These are phyloP conservation scores for Fusarium virguliforme DNA, from an alignment of 2,329 filamentous ascomycete genomes.

Conservation along the genomic window DNA sequence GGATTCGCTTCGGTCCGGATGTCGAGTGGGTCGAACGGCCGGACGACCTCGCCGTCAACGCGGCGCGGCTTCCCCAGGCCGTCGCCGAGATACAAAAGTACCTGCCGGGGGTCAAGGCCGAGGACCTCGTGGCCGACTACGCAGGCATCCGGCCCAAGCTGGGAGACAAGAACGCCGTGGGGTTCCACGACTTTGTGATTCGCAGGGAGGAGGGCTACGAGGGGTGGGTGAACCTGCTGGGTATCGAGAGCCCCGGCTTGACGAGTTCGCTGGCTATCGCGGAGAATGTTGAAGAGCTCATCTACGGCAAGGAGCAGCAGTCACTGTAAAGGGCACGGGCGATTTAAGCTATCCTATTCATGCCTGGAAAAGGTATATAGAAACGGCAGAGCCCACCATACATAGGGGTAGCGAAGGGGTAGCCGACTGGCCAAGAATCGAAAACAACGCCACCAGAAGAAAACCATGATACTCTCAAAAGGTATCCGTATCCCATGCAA, in stretches of 20 bases:
- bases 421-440: constrained; percentile 16
- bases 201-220: constrained; percentile 81
- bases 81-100: constrained; percentile 84
- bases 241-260: constrained; percentile 93
- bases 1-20: constrained; percentile 93
- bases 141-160: constrained; percentile 94
- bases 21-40: constrained; percentile 90
- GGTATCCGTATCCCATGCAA: constrained; percentile 46
- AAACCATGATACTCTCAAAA: constrained; percentile 31
- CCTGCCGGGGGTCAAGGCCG: constrained; percentile 79
- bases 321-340: constrained; percentile 6
- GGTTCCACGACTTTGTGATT: constrained; percentile 90
- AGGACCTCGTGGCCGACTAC: constrained; percentile 83
- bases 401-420: constrained; percentile 32
- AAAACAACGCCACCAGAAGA: constrained; percentile 34
- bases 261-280: constrained; percentile 90
- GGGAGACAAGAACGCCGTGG: constrained; percentile 71
- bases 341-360: constrained; percentile 7
- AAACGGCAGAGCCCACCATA: constrained; percentile 20
- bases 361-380: constrained; percentile 14
- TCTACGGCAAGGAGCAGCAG: constrained; percentile 59
- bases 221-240: constrained; percentile 91
- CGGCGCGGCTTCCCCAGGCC: constrained; percentile 75
- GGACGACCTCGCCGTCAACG: constrained; percentile 78
- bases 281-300: constrained; percentile 75